Evolutionary conservation across 495 filamentous ascomycete genomes (phyloP), one percentile per base, ranked within the genome.

Genomic region (Immersiella caudata): DNA sequence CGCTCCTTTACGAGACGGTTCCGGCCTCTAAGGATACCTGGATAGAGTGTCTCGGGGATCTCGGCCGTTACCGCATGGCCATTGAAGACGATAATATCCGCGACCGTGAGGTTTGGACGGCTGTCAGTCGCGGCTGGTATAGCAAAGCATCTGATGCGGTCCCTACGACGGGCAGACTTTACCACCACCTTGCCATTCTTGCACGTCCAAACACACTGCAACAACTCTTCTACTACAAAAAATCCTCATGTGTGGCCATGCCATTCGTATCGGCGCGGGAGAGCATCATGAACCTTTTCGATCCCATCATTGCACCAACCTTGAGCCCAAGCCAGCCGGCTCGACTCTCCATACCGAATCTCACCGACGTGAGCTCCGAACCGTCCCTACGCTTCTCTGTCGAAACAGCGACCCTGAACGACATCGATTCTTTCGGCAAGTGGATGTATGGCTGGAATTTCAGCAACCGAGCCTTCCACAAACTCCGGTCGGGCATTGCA

Each of bases 41-140:
- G 92, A 89, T 94, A 25, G 92, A 96, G 64, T 94, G 91, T 71
- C 78, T 94, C 0, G 91, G 91, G 0, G 91, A 94, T 77, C 72
- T 93, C 2, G 89, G 86, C 1, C 76, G 76, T 65, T 79, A 63
- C 22, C 6, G 76, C 22, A 93, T 93, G 89, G 89, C 89, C 2
- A 86, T 92, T 33, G 90, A 93, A 71, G 87, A 91, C 35, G 81
- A 84, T 26, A 88, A 91, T 64, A 76, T 87, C 26, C 75, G 82
- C 16, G 90, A 93, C 49, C 83, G 88, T 0, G 90, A 94, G 52
- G 78, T 86, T 4, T 95, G 92, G 92, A 88, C 88, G 6, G 83
- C 84, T 9, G 87, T 93, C 0, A 89, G 90, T 8, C 77, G 86
- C 12, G 86, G 85, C 40, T 96, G 92, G 92, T 94, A 94, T 68